phyloP scores from a whole-genome alignment of 345 rosid genomes.

The Salix brachista region DNA sequence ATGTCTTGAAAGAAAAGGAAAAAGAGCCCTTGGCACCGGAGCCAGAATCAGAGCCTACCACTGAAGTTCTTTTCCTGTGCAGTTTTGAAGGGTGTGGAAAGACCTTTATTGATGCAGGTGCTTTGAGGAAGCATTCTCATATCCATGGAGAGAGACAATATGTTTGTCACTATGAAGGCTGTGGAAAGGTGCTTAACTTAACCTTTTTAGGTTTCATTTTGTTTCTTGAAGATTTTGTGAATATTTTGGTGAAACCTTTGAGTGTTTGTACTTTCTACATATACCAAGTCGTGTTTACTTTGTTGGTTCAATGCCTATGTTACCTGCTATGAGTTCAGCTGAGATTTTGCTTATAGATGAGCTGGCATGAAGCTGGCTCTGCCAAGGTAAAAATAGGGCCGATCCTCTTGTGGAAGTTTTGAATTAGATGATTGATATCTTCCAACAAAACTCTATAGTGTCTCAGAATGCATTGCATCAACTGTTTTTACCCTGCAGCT shows the following conservation, averaged over 20 bases:
- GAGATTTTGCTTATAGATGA: too few relatives aligned
- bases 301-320: background rate
- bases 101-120: slow-evolving; percentile 90
- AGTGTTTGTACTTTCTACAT: background rate
- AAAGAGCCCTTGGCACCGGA: slow-evolving; percentile 67
- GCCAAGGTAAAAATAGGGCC: too few relatives aligned
- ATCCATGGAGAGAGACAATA: slow-evolving; percentile 93
- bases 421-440: too few relatives aligned
- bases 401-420: too few relatives aligned
- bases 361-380: too few relatives aligned
- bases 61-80: slow-evolving; percentile 94
- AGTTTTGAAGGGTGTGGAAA: slow-evolving; percentile 94
- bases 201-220: background rate
- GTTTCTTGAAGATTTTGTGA: background rate
- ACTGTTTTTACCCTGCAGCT: too few relatives aligned
- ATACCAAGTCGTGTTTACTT: background rate
- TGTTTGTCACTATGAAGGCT: slow-evolving; percentile 69
- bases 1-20: slow-evolving; percentile 60
- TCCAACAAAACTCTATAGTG: too few relatives aligned
- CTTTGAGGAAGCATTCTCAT: slow-evolving; percentile 92
- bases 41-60: slow-evolving; percentile 90
- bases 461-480: too few relatives aligned
- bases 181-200: slow-evolving; percentile 67
- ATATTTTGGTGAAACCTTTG: background rate
- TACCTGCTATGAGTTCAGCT: background rate